Evolutionary conservation across 768 basidiomycete genomes (phyloP).

Genomic region (Kwoniella newhampshirensis): DNA sequence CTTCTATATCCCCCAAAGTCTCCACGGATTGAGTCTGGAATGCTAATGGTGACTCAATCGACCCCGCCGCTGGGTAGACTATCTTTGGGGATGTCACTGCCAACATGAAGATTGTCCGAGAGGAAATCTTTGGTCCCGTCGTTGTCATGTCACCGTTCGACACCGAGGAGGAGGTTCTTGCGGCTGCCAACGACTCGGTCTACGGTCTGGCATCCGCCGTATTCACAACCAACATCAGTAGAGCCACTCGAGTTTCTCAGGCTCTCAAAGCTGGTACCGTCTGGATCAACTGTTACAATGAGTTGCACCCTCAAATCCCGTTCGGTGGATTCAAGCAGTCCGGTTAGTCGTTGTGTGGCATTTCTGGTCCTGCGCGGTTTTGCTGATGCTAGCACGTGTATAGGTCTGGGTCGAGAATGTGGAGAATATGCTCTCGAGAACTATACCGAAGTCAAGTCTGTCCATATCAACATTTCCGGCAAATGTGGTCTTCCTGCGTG

Average conservation of each 20-base stretch:
- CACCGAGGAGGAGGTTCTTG: constrained; percentile 70
- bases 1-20: no score
- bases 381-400: not conserved
- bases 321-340: constrained; percentile 86
- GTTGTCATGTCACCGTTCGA: constrained; percentile 78
- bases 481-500: constrained; percentile 21
- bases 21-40: no score
- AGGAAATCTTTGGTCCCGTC: constrained; percentile 97
- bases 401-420: constrained; percentile 68
- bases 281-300: constrained; percentile 47
- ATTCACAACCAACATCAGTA: constrained; percentile 68
- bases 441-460: constrained; percentile 66
- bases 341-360: constrained; percentile 53
- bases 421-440: constrained; percentile 70
- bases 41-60: not conserved
- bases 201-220: constrained; percentile 88
- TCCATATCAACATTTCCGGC: constrained; percentile 56
- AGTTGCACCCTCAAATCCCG: constrained; percentile 76
- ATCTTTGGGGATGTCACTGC: constrained; percentile 69
- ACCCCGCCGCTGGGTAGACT: constrained; percentile 54
- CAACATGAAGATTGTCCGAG: constrained; percentile 76
- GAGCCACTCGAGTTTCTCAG: constrained; percentile 71
- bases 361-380: no score
- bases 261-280: constrained; percentile 73
- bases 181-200: constrained; percentile 77